Conservation (phyloP, 805 yeast species). For the Candida jianshihensis region DNA sequence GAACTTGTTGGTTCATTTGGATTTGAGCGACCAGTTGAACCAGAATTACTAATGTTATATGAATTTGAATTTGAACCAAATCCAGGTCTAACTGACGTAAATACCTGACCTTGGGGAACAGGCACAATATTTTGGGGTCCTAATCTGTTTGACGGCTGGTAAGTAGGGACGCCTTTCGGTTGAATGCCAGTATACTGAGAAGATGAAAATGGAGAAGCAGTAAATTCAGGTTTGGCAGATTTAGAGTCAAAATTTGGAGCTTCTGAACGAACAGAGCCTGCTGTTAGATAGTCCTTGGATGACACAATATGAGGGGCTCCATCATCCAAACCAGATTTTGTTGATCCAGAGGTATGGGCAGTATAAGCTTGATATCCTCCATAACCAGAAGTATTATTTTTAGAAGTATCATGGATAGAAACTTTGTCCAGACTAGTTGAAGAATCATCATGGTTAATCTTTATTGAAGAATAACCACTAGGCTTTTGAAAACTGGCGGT, state of each 20-base stretch:
- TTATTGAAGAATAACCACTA: constrained; percentile 12
- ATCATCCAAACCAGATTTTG: constrained; percentile 6
- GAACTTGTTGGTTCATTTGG: too few relatives aligned
- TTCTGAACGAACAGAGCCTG: constrained; percentile 18
- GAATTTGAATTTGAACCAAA: too few relatives aligned
- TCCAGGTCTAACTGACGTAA: not conserved
- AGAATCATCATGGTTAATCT: constrained; percentile 20
- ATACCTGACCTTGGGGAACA: too few relatives aligned
- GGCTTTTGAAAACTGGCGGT: constrained; percentile 1
- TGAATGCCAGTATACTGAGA: constrained; percentile 10
- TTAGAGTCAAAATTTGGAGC: constrained; percentile 17
- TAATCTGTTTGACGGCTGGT: too few relatives aligned
- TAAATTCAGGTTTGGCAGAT: constrained; percentile 19
- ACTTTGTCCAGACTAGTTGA: constrained; percentile 16
- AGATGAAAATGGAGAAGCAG: constrained; percentile 10
- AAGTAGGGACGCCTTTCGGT: not conserved
- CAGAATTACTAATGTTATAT: too few relatives aligned
- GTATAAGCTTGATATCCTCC: not conserved
- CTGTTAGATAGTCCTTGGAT: constrained; percentile 16
- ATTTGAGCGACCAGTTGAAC: not conserved
- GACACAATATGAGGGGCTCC: constrained; percentile 23
- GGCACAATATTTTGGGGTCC: too few relatives aligned
- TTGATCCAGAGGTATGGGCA: not conserved
- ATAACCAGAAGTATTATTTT: constrained; percentile 5
- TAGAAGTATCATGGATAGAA: constrained; percentile 20